phyloP scores from a whole-genome alignment of 257 asterid genomes.

The Asclepias syriaca region DNA sequence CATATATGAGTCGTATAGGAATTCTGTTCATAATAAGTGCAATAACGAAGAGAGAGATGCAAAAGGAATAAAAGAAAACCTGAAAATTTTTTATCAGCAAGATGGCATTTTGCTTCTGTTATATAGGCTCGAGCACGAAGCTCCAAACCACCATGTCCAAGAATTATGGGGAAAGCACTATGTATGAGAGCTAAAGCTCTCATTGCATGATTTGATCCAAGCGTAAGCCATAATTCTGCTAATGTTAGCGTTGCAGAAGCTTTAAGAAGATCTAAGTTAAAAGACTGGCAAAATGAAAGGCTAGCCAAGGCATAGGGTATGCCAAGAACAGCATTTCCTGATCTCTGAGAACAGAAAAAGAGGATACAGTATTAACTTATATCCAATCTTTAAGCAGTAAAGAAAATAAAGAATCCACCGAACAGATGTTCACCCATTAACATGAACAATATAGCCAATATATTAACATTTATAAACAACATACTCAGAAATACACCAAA shows the following conservation, averaged over 20 bases:
- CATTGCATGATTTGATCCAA: conserved; percentile 81
- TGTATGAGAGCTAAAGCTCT: conserved; percentile 79
- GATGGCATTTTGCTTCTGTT: conserved; percentile 81
- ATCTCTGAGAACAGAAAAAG: conserved; percentile 44
- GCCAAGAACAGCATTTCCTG: conserved; percentile 91
- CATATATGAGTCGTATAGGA: background rate
- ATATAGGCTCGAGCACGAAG: conserved; percentile 80
- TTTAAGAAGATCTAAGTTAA: conserved; percentile 91
- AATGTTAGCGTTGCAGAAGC: conserved; percentile 81
- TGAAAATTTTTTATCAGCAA: conserved; percentile 72
- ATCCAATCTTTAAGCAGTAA: conserved; percentile 5
- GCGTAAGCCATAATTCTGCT: conserved; percentile 91
- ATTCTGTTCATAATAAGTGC: background rate
- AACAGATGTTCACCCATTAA: background rate
- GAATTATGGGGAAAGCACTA: conserved; percentile 72
- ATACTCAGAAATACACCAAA: background rate
- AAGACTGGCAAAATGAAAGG: conserved; percentile 88
- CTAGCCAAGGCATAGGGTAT: conserved; percentile 96
- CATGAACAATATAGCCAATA: background rate
- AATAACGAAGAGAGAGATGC: background rate
- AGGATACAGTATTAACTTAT: background rate
- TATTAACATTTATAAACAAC: background rate
- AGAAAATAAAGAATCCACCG: background rate
- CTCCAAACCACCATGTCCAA: conserved; percentile 98
- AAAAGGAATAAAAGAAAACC: conserved; percentile 34